These are phyloP conservation scores for Dianthus caryophyllus DNA, from an alignment of 148 eudicot species.

Conservation along the genomic window DNA sequence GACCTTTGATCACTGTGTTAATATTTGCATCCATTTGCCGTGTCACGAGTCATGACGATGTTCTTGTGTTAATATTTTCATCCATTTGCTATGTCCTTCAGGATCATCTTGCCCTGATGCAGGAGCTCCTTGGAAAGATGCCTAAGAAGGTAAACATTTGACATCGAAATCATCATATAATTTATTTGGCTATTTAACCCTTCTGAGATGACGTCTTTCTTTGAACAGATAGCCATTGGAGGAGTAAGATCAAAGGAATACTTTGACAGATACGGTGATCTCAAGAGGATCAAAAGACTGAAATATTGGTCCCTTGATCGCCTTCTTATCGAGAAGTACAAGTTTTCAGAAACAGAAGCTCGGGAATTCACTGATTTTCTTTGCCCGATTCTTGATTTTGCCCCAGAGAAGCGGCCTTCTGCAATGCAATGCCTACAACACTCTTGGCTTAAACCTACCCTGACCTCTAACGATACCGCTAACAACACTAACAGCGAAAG, in stretches of 20 bases:
- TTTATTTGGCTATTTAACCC: neutral
- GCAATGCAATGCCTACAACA: slow-evolving; percentile 87
- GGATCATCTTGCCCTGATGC: slow-evolving; percentile 99
- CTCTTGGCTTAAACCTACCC: slow-evolving; percentile 59
- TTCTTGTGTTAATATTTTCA: neutral
- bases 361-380: slow-evolving; percentile 72
- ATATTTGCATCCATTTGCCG: no score
- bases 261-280: slow-evolving; percentile 87
- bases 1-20: no score
- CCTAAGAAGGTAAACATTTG: slow-evolving; percentile 69
- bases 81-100: slow-evolving; percentile 22
- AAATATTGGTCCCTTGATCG: slow-evolving; percentile 66
- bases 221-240: slow-evolving; percentile 66
- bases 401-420: slow-evolving; percentile 87
- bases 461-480: slow-evolving; percentile 34
- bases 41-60: neutral
- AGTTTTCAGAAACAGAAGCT: slow-evolving; percentile 58
- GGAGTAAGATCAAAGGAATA: slow-evolving; percentile 84
- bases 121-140: slow-evolving; percentile 97
- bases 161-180: neutral
- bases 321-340: slow-evolving; percentile 61
- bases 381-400: slow-evolving; percentile 73
- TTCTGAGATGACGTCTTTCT: slow-evolving; percentile 14
- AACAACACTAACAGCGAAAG: slow-evolving; percentile 35
- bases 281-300: slow-evolving; percentile 87